Percentiles rank a stretch among this genome's conserved stretches.
Conservation (phyloP, 108 stramenopile genomes). For the Stephanodiscus minutulus region DNA sequence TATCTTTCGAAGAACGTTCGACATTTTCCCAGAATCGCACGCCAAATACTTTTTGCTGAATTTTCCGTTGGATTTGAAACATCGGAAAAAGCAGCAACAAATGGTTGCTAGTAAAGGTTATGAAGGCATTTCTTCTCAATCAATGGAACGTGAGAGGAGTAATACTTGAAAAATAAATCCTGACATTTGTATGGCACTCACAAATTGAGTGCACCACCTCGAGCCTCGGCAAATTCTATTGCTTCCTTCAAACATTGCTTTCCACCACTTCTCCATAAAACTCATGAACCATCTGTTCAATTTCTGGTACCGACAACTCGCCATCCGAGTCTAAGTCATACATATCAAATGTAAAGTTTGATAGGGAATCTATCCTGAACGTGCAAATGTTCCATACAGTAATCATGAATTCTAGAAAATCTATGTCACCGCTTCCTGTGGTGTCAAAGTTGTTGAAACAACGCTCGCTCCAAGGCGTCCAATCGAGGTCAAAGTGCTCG, state of each 20-base stretch:
- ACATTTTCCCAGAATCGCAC: constrained; percentile 35
- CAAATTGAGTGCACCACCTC: constrained; percentile 43
- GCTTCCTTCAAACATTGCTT: constrained; percentile 33
- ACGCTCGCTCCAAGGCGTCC: constrained; percentile 50
- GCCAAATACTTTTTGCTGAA: constrained; percentile 44
- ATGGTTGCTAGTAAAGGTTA: constrained; percentile 35
- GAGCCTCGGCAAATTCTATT: constrained; percentile 34
- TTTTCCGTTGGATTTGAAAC: constrained; percentile 43
- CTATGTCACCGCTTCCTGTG: constrained; percentile 44
- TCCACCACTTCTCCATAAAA: constrained; percentile 45
- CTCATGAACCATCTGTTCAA: constrained; percentile 52
- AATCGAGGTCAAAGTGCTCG: constrained; percentile 46
- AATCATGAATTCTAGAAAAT: constrained; percentile 58
- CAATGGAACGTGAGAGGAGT: background rate
- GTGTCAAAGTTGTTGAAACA: constrained; percentile 55
- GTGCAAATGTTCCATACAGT: constrained; percentile 55
- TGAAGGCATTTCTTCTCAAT: constrained; percentile 32
- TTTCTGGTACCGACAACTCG: constrained; percentile 51
- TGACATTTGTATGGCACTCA: constrained; percentile 6
- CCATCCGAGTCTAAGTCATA: constrained; percentile 52
- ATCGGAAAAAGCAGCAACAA: constrained; percentile 47
- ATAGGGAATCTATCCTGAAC: constrained; percentile 41
- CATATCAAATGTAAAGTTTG: constrained; percentile 61
- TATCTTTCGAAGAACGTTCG: constrained; percentile 34
- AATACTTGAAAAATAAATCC: background rate